phyloP scores from a whole-genome alignment of 768 basidiomycete genomes.

The Mycena capillaripes region DNA sequence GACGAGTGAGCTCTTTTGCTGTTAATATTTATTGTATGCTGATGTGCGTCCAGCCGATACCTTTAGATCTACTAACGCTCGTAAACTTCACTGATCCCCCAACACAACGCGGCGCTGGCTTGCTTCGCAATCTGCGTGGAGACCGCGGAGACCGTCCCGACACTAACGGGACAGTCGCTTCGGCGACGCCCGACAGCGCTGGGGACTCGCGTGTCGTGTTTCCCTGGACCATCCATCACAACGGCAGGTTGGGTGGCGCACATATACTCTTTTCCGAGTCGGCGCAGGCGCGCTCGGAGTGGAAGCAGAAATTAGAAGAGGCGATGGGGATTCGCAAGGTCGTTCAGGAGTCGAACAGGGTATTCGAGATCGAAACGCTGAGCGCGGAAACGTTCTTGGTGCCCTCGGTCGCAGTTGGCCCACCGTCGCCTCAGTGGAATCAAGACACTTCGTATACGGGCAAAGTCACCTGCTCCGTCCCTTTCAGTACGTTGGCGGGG shows the following conservation, averaged over 20 bases:
- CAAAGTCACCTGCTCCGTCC: slow-evolving; percentile 95
- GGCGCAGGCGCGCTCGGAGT: slow-evolving; percentile 79
- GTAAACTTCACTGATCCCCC: slow-evolving; percentile 87
- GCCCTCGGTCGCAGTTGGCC: slow-evolving; percentile 69
- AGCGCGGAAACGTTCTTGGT: slow-evolving; percentile 91
- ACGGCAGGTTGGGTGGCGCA: slow-evolving; percentile 89
- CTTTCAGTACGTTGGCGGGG: slow-evolving; percentile 75
- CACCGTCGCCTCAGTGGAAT: slow-evolving; percentile 64
- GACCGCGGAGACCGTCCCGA: slow-evolving; percentile 49
- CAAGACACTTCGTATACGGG: slow-evolving; percentile 83
- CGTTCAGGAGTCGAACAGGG: slow-evolving; percentile 94
- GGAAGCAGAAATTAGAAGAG: slow-evolving; percentile 92
- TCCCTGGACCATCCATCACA: slow-evolving; percentile 92
- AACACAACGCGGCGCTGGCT: slow-evolving; percentile 79
- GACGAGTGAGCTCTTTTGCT: slow-evolving; percentile 67
- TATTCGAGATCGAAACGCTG: slow-evolving; percentile 92
- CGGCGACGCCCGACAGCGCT: slow-evolving; percentile 45
- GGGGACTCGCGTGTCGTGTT: slow-evolving; percentile 83
- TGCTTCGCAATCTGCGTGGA: slow-evolving; percentile 74
- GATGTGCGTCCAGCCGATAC: slow-evolving; percentile 77
- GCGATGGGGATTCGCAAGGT: slow-evolving; percentile 87
- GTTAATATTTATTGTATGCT: slow-evolving; percentile 15
- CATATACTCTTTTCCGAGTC: slow-evolving; percentile 92
- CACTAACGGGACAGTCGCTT: slow-evolving; percentile 5
- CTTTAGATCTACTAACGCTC: slow-evolving; percentile 91